Conservation (phyloP, 305 asterid genomes). For the Plantago coronopus region DNA sequence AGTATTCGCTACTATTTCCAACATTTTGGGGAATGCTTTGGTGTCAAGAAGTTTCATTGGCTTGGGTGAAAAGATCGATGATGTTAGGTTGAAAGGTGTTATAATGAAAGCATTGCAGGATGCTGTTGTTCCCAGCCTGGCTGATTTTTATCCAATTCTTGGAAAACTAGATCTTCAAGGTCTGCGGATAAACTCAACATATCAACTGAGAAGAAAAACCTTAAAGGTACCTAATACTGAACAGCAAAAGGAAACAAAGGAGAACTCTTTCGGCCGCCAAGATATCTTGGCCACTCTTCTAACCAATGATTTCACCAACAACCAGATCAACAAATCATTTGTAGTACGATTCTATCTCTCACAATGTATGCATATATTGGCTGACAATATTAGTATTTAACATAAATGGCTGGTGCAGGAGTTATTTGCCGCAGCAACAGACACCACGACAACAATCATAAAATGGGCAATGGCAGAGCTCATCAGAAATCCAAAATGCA, state of each 20-base stretch:
- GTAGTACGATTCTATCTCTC: slow-evolving; percentile 4
- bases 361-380: background rate
- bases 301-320: slow-evolving; percentile 9
- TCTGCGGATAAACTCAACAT: slow-evolving; percentile 6
- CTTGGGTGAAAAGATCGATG: slow-evolving; percentile 17
- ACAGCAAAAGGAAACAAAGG: slow-evolving; percentile 2
- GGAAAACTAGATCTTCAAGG: slow-evolving; percentile 24
- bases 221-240: slow-evolving; percentile 20
- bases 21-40: slow-evolving; percentile 20
- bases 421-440: slow-evolving; percentile 24
- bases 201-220: background rate
- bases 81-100: slow-evolving; percentile 5
- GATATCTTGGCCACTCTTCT: slow-evolving; percentile 22
- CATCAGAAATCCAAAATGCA: slow-evolving; percentile 19
- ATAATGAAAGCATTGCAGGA: slow-evolving; percentile 4
- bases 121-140: slow-evolving; percentile 15
- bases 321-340: slow-evolving; percentile 9
- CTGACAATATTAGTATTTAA: background rate
- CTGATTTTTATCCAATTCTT: slow-evolving; percentile 23
- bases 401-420: background rate
- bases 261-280: background rate
- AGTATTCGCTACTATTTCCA: slow-evolving; percentile 22
- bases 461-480: slow-evolving; percentile 31
- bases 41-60: slow-evolving; percentile 23
- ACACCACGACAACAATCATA: slow-evolving; percentile 25